Conservation (phyloP, 345 rosid species). For the Fremontodendron californicum region DNA sequence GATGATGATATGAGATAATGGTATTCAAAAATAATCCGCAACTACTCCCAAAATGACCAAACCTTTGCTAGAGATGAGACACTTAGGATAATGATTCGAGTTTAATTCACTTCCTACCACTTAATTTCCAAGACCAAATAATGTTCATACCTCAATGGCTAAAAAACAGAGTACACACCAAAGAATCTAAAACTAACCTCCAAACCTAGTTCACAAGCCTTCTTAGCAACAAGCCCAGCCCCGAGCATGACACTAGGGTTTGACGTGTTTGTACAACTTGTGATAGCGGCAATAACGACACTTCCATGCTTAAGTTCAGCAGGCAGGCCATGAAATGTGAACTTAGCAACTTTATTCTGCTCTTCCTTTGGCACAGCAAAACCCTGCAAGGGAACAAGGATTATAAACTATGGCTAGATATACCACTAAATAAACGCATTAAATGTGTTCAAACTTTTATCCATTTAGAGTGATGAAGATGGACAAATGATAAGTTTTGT, state of each 20-base stretch:
- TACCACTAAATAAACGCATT: background rate
- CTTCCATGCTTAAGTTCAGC: slow-evolving; percentile 95
- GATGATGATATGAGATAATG: background rate
- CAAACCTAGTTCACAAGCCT: slow-evolving; percentile 90
- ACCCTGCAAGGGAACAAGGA: slow-evolving; percentile 45
- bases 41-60: background rate
- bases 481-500: background rate
- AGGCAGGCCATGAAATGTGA: slow-evolving; percentile 78
- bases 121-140: background rate
- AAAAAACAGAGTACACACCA: background rate
- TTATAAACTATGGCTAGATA: background rate
- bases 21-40: background rate
- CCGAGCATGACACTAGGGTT: slow-evolving; percentile 99
- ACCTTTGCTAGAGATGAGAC: background rate
- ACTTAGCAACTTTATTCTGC: slow-evolving; percentile 64
- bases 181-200: slow-evolving; percentile 46
- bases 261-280: slow-evolving; percentile 98
- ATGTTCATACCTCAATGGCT: background rate
- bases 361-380: slow-evolving; percentile 88
- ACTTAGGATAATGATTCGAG: background rate
- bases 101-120: background rate
- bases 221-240: slow-evolving; percentile 96
- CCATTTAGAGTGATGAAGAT: background rate
- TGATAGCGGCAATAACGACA: slow-evolving; percentile 98
- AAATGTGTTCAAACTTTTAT: background rate